Conservation (phyloP, 805 yeast species). For the Kregervanrija delftensis region DNA sequence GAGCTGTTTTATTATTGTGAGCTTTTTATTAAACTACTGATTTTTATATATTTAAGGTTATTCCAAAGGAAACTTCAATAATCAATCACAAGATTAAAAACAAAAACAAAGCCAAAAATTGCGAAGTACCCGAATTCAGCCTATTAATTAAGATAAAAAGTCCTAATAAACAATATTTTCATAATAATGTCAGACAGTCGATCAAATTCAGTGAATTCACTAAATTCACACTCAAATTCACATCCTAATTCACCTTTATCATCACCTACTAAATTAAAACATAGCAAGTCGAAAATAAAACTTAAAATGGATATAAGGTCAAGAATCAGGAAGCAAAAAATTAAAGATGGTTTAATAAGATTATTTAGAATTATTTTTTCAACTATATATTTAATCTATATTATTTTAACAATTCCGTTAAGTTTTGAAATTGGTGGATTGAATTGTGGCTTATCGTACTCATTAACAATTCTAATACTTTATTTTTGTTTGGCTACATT, state of each 20-base stretch:
- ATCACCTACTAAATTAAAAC: background rate
- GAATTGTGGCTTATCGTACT: slow-evolving; percentile 80
- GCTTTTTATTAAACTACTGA: too few relatives aligned
- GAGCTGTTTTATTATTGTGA: too few relatives aligned
- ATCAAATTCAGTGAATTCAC: too few relatives aligned
- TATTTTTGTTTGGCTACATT: slow-evolving; percentile 72
- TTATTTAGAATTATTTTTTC: slow-evolving; percentile 37
- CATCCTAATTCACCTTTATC: background rate
- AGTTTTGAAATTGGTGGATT: slow-evolving; percentile 93
- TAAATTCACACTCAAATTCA: background rate
- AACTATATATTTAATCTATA: slow-evolving; percentile 55
- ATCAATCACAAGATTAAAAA: too few relatives aligned
- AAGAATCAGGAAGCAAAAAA: slow-evolving; percentile 4
- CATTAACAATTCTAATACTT: slow-evolving; percentile 61
- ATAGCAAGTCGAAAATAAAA: background rate
- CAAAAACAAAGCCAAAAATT: too few relatives aligned
- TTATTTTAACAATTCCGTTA: slow-evolving; percentile 79
- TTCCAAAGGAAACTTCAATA: too few relatives aligned
- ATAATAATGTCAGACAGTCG: too few relatives aligned
- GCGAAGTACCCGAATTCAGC: too few relatives aligned
- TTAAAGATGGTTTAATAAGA: slow-evolving; percentile 10
- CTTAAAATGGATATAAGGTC: background rate
- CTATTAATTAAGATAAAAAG: too few relatives aligned
- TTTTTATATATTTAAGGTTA: too few relatives aligned
- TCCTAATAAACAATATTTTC: too few relatives aligned